These are phyloP conservation scores for Primulina eburnea DNA, from an alignment of 257 asterid species.

Conservation along the genomic window DNA sequence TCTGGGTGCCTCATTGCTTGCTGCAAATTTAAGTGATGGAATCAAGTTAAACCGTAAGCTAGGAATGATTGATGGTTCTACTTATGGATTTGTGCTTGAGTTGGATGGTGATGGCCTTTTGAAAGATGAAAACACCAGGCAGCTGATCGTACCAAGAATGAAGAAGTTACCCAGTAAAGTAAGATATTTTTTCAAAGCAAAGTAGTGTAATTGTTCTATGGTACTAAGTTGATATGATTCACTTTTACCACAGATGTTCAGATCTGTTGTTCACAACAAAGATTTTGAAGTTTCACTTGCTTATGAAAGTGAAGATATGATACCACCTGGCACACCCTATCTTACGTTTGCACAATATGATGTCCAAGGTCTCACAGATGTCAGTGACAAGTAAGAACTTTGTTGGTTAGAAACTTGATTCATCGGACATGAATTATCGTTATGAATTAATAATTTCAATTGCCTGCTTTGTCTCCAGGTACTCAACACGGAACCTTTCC, in stretches of 20 bases:
- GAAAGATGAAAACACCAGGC: constrained; percentile 79
- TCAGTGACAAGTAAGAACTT: constrained; percentile 66
- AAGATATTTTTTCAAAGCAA: constrained; percentile 22
- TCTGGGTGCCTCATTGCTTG: constrained; percentile 91
- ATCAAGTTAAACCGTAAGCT: constrained; percentile 95
- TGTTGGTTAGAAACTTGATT: constrained; percentile 25
- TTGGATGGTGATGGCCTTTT: constrained; percentile 76
- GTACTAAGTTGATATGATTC: constrained; percentile 19
- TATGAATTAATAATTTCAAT: constrained; percentile 23
- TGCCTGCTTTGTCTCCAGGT: constrained; percentile 44
- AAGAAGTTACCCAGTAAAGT: constrained; percentile 97
- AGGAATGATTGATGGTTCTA: constrained; percentile 97
- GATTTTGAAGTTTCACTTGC: constrained; percentile 92
- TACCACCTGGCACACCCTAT: constrained; percentile 77
- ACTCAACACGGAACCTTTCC: constrained; percentile 81
- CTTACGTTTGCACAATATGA: constrained; percentile 74
- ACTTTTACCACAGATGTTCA: constrained; percentile 65
- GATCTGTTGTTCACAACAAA: constrained; percentile 78
- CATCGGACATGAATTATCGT: constrained; percentile 18
- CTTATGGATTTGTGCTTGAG: constrained; percentile 75
- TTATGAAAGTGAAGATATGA: constrained; percentile 70
- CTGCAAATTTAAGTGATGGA: constrained; percentile 99
- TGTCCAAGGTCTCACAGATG: constrained; percentile 77
- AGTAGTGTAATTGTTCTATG: constrained; percentile 14
- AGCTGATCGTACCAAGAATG: constrained; percentile 87